Conservation (phyloP, 257 asterid genomes). For the Galeopsis tetrahit region DNA sequence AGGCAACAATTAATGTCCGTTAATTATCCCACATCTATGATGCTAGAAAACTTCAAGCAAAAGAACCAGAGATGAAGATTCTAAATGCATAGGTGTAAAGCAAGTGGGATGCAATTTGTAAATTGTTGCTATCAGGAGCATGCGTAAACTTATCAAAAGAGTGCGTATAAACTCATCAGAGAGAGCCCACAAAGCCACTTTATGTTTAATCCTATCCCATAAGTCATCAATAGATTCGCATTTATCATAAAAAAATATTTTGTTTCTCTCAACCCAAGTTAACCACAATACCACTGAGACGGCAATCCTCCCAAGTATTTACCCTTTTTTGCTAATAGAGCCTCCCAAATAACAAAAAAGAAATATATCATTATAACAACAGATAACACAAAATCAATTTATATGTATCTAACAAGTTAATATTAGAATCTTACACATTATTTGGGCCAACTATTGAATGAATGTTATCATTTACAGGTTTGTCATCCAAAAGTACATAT, state of each 20-base stretch:
- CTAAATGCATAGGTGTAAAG: constrained; percentile 7
- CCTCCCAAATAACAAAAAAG: too few species aligned
- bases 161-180: constrained; percentile 11
- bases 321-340: too few species aligned
- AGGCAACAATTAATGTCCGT: constrained; percentile 11
- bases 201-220: too few species aligned
- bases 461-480: constrained; percentile 9
- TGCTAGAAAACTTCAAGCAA: constrained; percentile 25
- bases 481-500: constrained; percentile 5
- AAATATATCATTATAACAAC: constrained; percentile 2
- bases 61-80: background rate
- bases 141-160: background rate
- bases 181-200: background rate
- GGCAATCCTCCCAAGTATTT: too few species aligned
- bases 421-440: constrained; percentile 12
- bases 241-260: too few species aligned
- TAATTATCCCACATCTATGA: constrained; percentile 20
- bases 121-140: constrained; percentile 21
- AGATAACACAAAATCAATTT: constrained; percentile 8
- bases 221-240: too few species aligned
- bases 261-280: too few species aligned
- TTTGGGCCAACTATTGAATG: constrained; percentile 19
- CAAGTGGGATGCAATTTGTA: constrained; percentile 17
- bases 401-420: background rate
- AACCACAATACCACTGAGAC: too few species aligned